These are phyloP conservation scores for Arctostaphylos glauca DNA, from an alignment of 148 eudicot species.

Conservation along the genomic window DNA sequence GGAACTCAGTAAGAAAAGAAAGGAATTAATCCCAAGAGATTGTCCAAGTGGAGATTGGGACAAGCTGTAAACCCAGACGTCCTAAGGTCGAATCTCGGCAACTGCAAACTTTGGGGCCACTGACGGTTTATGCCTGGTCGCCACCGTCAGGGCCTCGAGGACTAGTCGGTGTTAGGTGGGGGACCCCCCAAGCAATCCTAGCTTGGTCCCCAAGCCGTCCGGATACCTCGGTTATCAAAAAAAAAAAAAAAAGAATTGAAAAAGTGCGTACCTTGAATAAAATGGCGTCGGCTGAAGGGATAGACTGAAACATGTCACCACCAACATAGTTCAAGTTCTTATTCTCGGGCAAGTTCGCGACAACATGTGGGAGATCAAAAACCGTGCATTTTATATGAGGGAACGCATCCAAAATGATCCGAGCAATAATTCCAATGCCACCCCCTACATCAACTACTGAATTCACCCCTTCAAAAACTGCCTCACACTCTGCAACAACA, in stretches of 20 bases:
- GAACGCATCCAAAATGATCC: slow-evolving; percentile 8
- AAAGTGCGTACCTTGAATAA: background rate
- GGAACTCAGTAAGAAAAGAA: background rate
- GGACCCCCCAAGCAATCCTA: too few relatives aligned
- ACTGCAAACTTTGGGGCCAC: too few relatives aligned
- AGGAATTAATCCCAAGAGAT: too few relatives aligned
- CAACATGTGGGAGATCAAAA: slow-evolving; percentile 7
- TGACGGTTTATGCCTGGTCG: too few relatives aligned
- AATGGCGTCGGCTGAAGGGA: slow-evolving; percentile 12
- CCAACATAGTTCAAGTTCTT: slow-evolving; percentile 6
- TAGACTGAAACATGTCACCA: slow-evolving; percentile 8
- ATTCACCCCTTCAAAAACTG: background rate
- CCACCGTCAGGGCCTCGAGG: too few relatives aligned
- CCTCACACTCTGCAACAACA: background rate
- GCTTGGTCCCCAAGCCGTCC: too few relatives aligned
- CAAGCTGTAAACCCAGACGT: too few relatives aligned
- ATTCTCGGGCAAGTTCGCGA: background rate
- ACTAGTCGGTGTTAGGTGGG: too few relatives aligned
- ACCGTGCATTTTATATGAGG: slow-evolving; percentile 14
- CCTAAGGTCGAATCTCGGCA: too few relatives aligned
- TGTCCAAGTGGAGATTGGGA: too few relatives aligned
- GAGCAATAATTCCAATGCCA: background rate
- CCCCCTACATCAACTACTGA: slow-evolving; percentile 13
- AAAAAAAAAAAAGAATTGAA: background rate
- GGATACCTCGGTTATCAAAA: too few relatives aligned